Conservation (phyloP, 352 stramenopile species). For the Pythium plurisporium region DNA sequence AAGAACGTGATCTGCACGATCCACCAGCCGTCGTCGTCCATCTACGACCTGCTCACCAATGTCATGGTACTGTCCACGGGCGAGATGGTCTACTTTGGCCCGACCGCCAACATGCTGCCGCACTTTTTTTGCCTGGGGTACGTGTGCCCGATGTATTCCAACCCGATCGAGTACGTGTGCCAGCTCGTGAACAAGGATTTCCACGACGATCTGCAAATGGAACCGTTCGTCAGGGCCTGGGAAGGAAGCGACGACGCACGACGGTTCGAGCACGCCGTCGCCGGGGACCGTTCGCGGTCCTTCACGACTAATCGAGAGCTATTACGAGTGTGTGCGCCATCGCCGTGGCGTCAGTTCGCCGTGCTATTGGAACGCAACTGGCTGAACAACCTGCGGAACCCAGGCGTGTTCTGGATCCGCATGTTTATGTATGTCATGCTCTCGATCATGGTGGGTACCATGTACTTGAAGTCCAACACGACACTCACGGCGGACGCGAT, state of each 20-base stretch:
- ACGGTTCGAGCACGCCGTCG: slow-evolving; percentile 17
- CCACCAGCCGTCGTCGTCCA: slow-evolving; percentile 77
- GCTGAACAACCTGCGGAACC: slow-evolving; percentile 62
- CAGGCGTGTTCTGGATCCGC: slow-evolving; percentile 74
- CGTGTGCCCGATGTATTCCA: slow-evolving; percentile 60
- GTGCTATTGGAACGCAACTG: slow-evolving; percentile 52
- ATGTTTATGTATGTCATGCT: slow-evolving; percentile 80
- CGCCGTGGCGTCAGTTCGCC: slow-evolving; percentile 38
- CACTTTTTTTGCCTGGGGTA: slow-evolving; percentile 55
- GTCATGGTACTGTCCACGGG: slow-evolving; percentile 60
- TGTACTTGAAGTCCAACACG: slow-evolving; percentile 53
- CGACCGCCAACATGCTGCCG: slow-evolving; percentile 38
- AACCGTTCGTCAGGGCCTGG: slow-evolving; percentile 28
- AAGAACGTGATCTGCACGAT: slow-evolving; percentile 82
- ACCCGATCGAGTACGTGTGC: slow-evolving; percentile 61
- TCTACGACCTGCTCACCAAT: slow-evolving; percentile 70
- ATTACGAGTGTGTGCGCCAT: not conserved
- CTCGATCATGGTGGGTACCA: slow-evolving; percentile 63
- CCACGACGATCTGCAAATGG: slow-evolving; percentile 29
- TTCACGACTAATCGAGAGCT: no score
- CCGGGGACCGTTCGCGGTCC: no score
- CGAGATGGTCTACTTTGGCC: slow-evolving; percentile 87
- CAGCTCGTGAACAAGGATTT: slow-evolving; percentile 58
- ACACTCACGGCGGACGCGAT: slow-evolving; percentile 17
- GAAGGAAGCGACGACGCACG: slow-evolving; percentile 25